A percentile compares a stretch with the other conserved stretches of the same genome.
phyloP scores from a whole-genome alignment of 2,329 filamentous ascomycete genomes.

The Colletotrichum euphorbiae region DNA sequence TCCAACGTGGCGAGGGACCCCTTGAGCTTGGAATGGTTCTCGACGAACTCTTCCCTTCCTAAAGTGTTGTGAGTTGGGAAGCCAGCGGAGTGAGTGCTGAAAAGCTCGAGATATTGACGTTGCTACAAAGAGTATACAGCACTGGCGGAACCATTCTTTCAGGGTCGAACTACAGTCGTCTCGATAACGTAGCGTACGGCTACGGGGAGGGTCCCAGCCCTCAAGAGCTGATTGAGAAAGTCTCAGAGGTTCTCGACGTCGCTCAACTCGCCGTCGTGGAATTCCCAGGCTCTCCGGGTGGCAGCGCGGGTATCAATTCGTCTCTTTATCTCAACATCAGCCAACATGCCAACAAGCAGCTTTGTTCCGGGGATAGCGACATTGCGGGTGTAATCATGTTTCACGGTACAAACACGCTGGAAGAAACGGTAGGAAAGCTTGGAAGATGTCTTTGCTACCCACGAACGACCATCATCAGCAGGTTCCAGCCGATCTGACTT shows the following conservation, averaged over 20 bases:
- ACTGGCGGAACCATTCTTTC: slow-evolving; percentile 49
- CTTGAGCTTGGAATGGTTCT: slow-evolving; percentile 43
- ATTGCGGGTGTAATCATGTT: slow-evolving; percentile 48
- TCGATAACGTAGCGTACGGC: slow-evolving; percentile 51
- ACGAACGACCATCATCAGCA: too few species aligned
- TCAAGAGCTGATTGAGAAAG: slow-evolving; percentile 46
- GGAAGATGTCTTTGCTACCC: accelerated
- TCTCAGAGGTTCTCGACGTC: slow-evolving; percentile 47
- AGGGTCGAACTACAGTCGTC: slow-evolving; percentile 48
- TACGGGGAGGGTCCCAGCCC: slow-evolving; percentile 43
- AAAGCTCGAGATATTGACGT: not conserved
- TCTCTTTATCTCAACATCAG: slow-evolving; percentile 49
- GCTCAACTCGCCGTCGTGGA: slow-evolving; percentile 47
- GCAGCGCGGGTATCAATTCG: slow-evolving; percentile 48
- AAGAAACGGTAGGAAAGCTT: slow-evolving; percentile 56
- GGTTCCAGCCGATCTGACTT: not conserved
- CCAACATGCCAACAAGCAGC: slow-evolving; percentile 47
- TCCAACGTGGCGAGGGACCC: not conserved
- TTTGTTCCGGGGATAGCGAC: slow-evolving; percentile 48
- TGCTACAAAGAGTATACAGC: slow-evolving; percentile 41
- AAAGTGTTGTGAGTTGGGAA: slow-evolving; percentile 44
- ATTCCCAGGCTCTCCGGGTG: slow-evolving; percentile 44
- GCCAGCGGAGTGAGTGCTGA: accelerated
- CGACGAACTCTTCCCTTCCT: slow-evolving; percentile 43
- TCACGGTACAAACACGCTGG: slow-evolving; percentile 67